phyloP scores from a whole-genome alignment of 805 yeast species.

The Yamadazyma olivae region DNA sequence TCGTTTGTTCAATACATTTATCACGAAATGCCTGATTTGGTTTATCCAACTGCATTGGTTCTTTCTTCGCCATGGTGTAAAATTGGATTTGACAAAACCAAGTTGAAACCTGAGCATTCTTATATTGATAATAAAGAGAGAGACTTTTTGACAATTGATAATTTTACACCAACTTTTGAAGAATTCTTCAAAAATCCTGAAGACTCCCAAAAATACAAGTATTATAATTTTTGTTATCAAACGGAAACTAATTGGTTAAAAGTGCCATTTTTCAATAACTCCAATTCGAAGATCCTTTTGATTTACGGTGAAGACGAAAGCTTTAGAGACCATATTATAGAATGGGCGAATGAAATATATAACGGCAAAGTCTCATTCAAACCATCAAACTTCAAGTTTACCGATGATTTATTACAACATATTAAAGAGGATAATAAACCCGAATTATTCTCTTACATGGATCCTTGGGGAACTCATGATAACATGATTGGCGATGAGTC shows the following conservation, averaged over 20 bases:
- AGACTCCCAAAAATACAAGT: constrained; percentile 6
- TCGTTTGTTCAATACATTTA: constrained; percentile 28
- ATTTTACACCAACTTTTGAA: constrained; percentile 5
- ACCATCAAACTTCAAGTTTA: constrained; percentile 11
- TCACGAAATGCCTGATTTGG: constrained; percentile 9
- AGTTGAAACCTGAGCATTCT: constrained; percentile 27
- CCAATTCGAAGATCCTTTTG: constrained; percentile 23
- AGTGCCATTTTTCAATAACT: constrained; percentile 26
- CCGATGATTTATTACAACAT: constrained; percentile 14
- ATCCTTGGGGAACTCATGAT: constrained; percentile 40
- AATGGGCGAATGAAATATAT: constrained; percentile 33
- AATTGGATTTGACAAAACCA: constrained; percentile 18
- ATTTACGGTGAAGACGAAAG: constrained; percentile 40
- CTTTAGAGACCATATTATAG: constrained; percentile 38
- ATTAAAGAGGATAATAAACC: constrained; percentile 14
- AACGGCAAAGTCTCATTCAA: constrained; percentile 16
- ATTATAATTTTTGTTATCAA: constrained; percentile 8
- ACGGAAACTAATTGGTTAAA: constrained; percentile 22
- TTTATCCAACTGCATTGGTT: constrained; percentile 26
- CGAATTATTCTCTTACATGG: constrained; percentile 20
- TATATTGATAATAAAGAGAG: constrained; percentile 24
- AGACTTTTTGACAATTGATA: constrained; percentile 18
- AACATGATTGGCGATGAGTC: too few species aligned
- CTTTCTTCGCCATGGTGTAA: constrained; percentile 41
- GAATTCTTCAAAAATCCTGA: constrained; percentile 6